Evolutionary conservation across 768 basidiomycete species (phyloP).

Genomic region (Polyporus arcularius): DNA sequence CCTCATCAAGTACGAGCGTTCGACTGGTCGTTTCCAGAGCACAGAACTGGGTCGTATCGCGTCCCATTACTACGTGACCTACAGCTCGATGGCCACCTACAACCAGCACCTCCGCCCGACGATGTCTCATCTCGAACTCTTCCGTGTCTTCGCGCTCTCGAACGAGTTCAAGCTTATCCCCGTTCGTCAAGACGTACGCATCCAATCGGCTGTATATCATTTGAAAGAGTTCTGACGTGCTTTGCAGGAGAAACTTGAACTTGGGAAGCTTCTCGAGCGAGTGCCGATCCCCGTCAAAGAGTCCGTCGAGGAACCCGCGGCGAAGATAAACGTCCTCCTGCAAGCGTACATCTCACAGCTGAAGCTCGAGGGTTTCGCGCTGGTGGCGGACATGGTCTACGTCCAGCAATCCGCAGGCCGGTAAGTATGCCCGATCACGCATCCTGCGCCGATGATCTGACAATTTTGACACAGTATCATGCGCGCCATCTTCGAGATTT

Average conservation of each 20-base stretch:
- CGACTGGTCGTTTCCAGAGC: slow-evolving; percentile 85
- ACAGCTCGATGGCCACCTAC: slow-evolving; percentile 95
- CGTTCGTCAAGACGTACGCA: slow-evolving; percentile 65
- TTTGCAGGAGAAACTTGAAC: slow-evolving; percentile 77
- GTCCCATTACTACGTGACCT: slow-evolving; percentile 93
- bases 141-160: slow-evolving; percentile 92
- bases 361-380: slow-evolving; percentile 88
- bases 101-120: slow-evolving; percentile 89
- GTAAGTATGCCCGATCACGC: slow-evolving; percentile 35
- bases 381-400: slow-evolving; percentile 93
- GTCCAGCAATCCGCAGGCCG: slow-evolving; percentile 97
- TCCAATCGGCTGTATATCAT: not conserved
- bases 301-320: slow-evolving; percentile 91
- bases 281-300: slow-evolving; percentile 99
- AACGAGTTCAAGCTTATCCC: slow-evolving; percentile 95
- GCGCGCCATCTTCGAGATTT: slow-evolving; percentile 97
- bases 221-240: slow-evolving; percentile 1
- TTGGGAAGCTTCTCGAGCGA: slow-evolving; percentile 86
- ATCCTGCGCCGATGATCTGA: not conserved
- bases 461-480: slow-evolving; percentile 58
- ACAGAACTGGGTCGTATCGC: slow-evolving; percentile 94
- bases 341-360: slow-evolving; percentile 95
- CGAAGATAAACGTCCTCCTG: slow-evolving; percentile 95
- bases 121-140: slow-evolving; percentile 88
- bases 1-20: slow-evolving; percentile 91